Base-by-base conservation (phyloP, 495 filamentous ascomycete species). In the Penicillium roqueforti region DNA sequence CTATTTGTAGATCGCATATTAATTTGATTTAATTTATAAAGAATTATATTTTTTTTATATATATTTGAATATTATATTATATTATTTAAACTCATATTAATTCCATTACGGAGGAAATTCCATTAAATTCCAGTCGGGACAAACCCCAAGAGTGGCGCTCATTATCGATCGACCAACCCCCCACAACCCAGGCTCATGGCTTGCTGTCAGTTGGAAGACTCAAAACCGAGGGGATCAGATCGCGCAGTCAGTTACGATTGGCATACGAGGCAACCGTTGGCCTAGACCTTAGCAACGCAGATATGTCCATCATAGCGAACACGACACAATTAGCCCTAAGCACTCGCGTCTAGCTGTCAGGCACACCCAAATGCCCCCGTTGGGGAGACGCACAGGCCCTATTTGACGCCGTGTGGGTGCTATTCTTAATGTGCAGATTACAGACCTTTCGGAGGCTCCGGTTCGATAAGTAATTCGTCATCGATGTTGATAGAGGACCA, bases 381-480 rank as follows among this genome's bases (percentile, higher is more conserved):
- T 45, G 25, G 42, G 9, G 9, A 39, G 22, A 9, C 36, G 47
- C 47, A 40, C 47, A 50, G 34, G 34, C 34, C 34, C 36, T n/a
- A 50, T 8, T 39, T 29, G 14, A 40, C 25, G 34, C 34, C 47
- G 47, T 50, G 58, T 60, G 58, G 54, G 58, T 57, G 60, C 56
- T 62, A 62, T 60, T 62, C 59, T 55, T 55, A 59, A 51, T n/a
- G n/a, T 49, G 60, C 54, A 54, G 61, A 61, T 63, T 58, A 34
- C 49, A 60, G 48, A 14, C 28, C 28, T 50, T 14, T 57, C 58
- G 56, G 50, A 29, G 54, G 23, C 50, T 48, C 54, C 54, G 55
- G 41, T 43, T 26, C 14, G 48, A 22, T 39, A 50, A 25, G 14
- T 36, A 36, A 47, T 43, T 45, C 47, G 34, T 52, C 54, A 31